Evolutionary conservation across 257 asterid genomes (phyloP), one percentile per base, ranked within the genome.

Genomic region (Osmanthus fragrans): DNA sequence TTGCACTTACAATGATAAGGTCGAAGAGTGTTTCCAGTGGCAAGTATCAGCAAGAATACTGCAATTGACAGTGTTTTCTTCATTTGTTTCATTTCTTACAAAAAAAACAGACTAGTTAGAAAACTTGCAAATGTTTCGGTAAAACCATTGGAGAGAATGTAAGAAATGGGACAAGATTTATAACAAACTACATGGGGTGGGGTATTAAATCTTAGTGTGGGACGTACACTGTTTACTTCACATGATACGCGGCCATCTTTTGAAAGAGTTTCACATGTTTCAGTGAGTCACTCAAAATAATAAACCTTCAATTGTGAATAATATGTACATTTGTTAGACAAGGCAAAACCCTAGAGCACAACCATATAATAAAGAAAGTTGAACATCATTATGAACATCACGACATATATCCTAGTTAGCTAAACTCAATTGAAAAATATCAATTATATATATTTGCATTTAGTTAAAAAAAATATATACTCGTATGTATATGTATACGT

Each of bases 161-260:
- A 79, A 75, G 78, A 77, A 27, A 70, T 6, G 19, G 78, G 81
- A 47, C 65, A 27, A 18, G 74, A 66, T 76, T 84, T 82, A 77
- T 84, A 82, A 72, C 56, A 63, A 29, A 13, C 11, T 8, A 54
- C 15, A 18, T 27, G 73, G 39, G 45, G 47, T 70, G n/a, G 66
- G 82, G 7, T 84, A 80, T 91, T 40, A 40, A 40, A 40, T 40
- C 10, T 40, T 71, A 84, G 88, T 86, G 89, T 54, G 66, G 81
- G 84, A 85, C 66, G 88, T 78, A 80, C 84, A 82, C 82, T 87
- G 91, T 85, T 84, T 74, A 32, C 74, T 82, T 93, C 97, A 93
- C 97, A 93, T 90, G 97, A 90, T 88, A 80, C 90, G 81, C 79
- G 92, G 81, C 88, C 76, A 34, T 4, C 70, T 81, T 88, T 74